Evolutionary conservation across 805 yeast genomes (phyloP), one percentile per base, ranked within the genome.

Genomic region (Ogataea siamensis): DNA sequence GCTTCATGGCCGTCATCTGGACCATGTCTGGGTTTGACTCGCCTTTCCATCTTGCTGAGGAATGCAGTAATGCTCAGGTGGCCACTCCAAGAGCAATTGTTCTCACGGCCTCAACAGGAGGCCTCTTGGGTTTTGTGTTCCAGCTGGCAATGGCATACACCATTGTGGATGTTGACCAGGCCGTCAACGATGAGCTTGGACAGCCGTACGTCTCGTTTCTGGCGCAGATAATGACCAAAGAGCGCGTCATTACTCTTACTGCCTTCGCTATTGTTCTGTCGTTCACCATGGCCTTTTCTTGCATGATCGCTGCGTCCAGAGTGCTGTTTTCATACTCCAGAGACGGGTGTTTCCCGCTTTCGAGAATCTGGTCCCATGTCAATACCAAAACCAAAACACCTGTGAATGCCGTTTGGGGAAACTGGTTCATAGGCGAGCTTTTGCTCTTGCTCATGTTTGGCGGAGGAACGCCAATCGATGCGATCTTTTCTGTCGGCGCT

Each of bases 11-110:
- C 19, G 78, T 71, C 32, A 73, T 76, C 42, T 76, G 82, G 81
- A 74, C 82, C 31, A 79, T 80, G 85, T 72, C 81, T 37, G 87
- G 86, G 11, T 81, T 77, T 54, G 87, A 81, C 54, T 76, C 84
- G 13, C 83, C 87, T 0, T 80, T 80, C 65, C 87, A 82, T 53
- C 64, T 81, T 45, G 69, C 83, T 12, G 88, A 81, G 58, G 87
- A 81, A 52, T 75, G 82, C 47, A 62, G 77, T 34, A 78, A 79
- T 54, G 83, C 85, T 9, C 62, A 73, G 20, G 62, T 66, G 14
- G 83, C 83, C 5, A 77, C 81, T n/a, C 85, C 87, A 12, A 66
- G 70, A 34, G 84, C 84, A 28, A 78, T 80, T 46, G 73, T 77
- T 12, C 57, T 78, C 57, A 76, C 82, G 15, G 66, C 79, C 15